Conservation (phyloP, 148 eudicot species). For the Amaranthus cruentus region DNA sequence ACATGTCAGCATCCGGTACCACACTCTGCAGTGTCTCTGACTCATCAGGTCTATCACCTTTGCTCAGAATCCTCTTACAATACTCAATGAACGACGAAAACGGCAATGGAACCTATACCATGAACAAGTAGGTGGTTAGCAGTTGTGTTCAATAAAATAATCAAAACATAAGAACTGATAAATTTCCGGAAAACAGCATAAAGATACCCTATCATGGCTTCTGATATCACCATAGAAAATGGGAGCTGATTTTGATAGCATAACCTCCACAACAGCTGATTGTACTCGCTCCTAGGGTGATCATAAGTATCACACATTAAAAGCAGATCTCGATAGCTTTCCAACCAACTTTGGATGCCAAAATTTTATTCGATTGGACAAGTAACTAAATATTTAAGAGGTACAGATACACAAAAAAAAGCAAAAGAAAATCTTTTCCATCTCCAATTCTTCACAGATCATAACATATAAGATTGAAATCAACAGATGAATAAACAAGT, state of each 20-base stretch:
- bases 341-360: neutral
- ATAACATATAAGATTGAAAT: neutral
- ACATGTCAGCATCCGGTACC: constrained; percentile 27
- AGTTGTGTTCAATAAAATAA: no score
- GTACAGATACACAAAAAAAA: neutral
- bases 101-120: constrained; percentile 61
- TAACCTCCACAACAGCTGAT: constrained; percentile 64
- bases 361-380: no score
- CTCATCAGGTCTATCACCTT: constrained; percentile 31
- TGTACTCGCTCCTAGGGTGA: constrained; percentile 57
- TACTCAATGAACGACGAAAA: constrained; percentile 71
- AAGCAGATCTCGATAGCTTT: neutral
- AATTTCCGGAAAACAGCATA: neutral
- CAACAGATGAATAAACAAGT: neutral
- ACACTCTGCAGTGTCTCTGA: constrained; percentile 28
- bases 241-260: constrained; percentile 81
- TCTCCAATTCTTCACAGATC: no score
- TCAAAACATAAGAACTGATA: neutral
- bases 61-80: constrained; percentile 43
- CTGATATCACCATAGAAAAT: constrained; percentile 86
- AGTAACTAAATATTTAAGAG: neutral
- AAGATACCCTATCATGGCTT: constrained; percentile 83
- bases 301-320: neutral
- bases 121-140: constrained; percentile 2
- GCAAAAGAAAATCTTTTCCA: neutral